A percentile compares a stretch with the other conserved stretches of the same genome.
Evolutionary conservation across 345 rosid genomes (phyloP).

Genomic region (Sapria himalayana): DNA sequence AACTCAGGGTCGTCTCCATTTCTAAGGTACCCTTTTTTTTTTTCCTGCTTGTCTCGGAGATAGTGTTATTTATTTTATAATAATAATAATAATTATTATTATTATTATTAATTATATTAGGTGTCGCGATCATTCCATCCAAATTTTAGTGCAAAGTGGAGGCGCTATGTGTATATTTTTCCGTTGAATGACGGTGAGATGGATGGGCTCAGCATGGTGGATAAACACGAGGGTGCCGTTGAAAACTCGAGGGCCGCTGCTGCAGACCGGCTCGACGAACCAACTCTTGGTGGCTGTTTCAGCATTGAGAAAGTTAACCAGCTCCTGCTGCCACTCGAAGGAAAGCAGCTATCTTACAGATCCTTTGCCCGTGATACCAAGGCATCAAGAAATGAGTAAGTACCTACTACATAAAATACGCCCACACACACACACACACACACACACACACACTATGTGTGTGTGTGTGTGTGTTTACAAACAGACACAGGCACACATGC

Average conservation of each 20-base stretch:
- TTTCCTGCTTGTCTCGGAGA: not conserved
- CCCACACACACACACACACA: no score
- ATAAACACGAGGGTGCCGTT: slow-evolving; percentile 13
- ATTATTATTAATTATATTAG: slow-evolving; percentile 14
- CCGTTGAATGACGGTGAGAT: slow-evolving; percentile 41
- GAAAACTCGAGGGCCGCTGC: slow-evolving; percentile 11
- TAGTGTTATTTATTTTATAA: not conserved
- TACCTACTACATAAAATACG: slow-evolving; percentile 3
- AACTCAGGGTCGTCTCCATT: slow-evolving; percentile 45
- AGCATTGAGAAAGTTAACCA: slow-evolving; percentile 43
- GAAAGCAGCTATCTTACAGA: slow-evolving; percentile 61
- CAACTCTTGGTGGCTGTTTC: slow-evolving; percentile 32
- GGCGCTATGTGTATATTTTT: slow-evolving; percentile 70
- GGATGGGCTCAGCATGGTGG: slow-evolving; percentile 14
- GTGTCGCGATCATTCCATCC: slow-evolving; percentile 81
- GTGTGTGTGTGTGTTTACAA: no score
- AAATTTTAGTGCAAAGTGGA: slow-evolving; percentile 93
- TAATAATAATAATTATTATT: not conserved
- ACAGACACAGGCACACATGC: no score
- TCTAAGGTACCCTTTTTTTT: slow-evolving; percentile 31
- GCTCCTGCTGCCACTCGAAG: slow-evolving; percentile 62
- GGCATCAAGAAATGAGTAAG: slow-evolving; percentile 84
- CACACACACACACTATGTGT: no score
- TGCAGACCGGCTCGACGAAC: slow-evolving; percentile 23
- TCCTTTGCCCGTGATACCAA: slow-evolving; percentile 90